Base-by-base conservation (phyloP, 768 basidiomycete species). In the Neoboletus subvelutipes region DNA sequence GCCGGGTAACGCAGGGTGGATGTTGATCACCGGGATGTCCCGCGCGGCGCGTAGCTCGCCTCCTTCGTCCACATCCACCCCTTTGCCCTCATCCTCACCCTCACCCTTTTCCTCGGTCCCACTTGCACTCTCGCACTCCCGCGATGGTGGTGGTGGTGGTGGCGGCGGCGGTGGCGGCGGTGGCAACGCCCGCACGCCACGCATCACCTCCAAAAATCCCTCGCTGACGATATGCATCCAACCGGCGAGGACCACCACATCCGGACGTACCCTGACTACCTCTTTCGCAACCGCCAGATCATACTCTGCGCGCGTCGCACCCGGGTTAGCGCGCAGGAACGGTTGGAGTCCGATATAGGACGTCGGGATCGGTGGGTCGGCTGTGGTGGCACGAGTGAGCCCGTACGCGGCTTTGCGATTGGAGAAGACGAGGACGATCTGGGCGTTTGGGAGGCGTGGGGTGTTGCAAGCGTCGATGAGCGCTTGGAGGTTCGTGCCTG, bases 221-320 rank as follows among this genome's bases (percentile, higher is more conserved):
- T 91, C 87, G 55, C 87, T 85, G 56, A 98, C 80, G 65, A 98
- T 92, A 67, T 98, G 95, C 96, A 99, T 98, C 92, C 94, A 99
- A 0, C 97, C 97, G 0, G 96, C 97, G n/a, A 98, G 80, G 8
- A 98, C 90, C 47, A 98, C 83, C 26, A 96, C 70, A 72, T 98
- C 92, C 0, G 96, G 96, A 33, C 75, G 73, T 20, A 77, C 82
- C 26, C 73, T 68, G 6, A 89, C 66, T 4, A 93, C 84, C 51
- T 84, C 79, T 33, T 81, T 74, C 9, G 92, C 92, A 1, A 95
- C 81, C 67, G 92, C 90, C 3, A 77, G 74, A 67, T 96, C 96
- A 73, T 97, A 98, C 68, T 96, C 91, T 45, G 82, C 76, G 20
- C 96, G 78, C 5, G 90, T 89, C 62, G 83, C 83, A 24, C 82